Evolutionary conservation across 768 basidiomycete genomes (phyloP), one percentile per base, ranked within the genome.

Genomic region (Pluteus cervinus): DNA sequence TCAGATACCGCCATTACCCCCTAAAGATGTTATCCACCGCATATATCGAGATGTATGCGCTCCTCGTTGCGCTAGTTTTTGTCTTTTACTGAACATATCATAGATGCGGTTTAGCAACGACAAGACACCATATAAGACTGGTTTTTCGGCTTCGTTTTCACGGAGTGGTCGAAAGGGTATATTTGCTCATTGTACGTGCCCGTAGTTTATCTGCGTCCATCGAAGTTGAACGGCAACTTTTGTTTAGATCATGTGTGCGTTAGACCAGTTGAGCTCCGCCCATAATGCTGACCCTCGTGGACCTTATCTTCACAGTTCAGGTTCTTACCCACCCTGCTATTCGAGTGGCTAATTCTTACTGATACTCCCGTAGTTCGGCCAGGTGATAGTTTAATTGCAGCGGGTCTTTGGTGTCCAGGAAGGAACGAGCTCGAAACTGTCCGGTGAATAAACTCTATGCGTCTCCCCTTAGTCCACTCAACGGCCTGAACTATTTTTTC

Each of bases 101-200:
- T 41, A 90, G 86, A 57, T 94, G 16, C 76, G 92, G 10, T 96
- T 94, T 60, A 89, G 86, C 53, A 88, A 88, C 40, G 86, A 92
- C 55, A 93, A 92, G 63, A 99, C 94, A 4, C 94, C 94, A 0
- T 99, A 99, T 66, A 98, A 98, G 62, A 74, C 58, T 5, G 69
- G 70, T 7, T 71, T 97, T 22, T 83, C 84, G 0, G 86, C 88
- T 0, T 84, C 81, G 37, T 87, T 93, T 48, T 92, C 90, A 3
- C 69, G 96, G 32, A 85, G 85, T 20, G 94, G 94, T 3, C 65
- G 86, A 28, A 98, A 97, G 52, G 90, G 93, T 1, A 76, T 82
- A 9, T 97, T 89, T 56, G 92, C 92, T 15, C 70, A 68, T 12
- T 93, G 91, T 88, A 55, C 63, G 85, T 70, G 29, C 36, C 34